These are phyloP conservation scores for Plasmodium gonderi DNA, from an alignment of 169 alveolate species.

Conservation along the genomic window DNA sequence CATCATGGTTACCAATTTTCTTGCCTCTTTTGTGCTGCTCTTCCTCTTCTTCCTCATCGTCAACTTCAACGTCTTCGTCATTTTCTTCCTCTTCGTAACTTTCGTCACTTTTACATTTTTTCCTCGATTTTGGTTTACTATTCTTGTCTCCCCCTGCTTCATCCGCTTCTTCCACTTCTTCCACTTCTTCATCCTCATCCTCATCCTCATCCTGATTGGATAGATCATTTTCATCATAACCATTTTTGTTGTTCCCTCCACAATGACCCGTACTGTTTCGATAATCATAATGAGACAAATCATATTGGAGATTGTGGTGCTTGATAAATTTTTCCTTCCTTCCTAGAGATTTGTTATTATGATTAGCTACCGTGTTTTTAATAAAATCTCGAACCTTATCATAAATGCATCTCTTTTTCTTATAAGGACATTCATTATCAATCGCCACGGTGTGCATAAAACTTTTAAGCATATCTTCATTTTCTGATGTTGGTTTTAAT, in stretches of 20 bases:
- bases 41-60: neutral
- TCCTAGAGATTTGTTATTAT: conserved; percentile 36
- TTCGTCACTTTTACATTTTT: neutral
- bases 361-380: conserved; percentile 15
- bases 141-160: conserved; percentile 2
- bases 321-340: conserved; percentile 1
- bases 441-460: conserved; percentile 66
- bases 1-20: conserved; percentile 19
- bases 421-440: conserved; percentile 76
- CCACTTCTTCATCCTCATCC: conserved; percentile 13
- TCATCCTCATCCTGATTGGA: conserved; percentile 18
- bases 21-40: conserved; percentile 17
- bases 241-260: conserved; percentile 19
- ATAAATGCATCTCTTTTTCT: conserved; percentile 72
- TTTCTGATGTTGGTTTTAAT: conserved; percentile 64
- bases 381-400: conserved; percentile 66
- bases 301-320: neutral
- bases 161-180: conserved; percentile 37
- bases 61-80: neutral
- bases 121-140: no score
- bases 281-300: neutral
- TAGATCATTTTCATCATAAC: conserved; percentile 16
- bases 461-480: conserved; percentile 62
- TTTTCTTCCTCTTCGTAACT: conserved; percentile 2
- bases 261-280: neutral